Evolutionary conservation across 441 rosid genomes (phyloP), one percentile per base, ranked within the genome.

Genomic region (Geranium incanum): DNA sequence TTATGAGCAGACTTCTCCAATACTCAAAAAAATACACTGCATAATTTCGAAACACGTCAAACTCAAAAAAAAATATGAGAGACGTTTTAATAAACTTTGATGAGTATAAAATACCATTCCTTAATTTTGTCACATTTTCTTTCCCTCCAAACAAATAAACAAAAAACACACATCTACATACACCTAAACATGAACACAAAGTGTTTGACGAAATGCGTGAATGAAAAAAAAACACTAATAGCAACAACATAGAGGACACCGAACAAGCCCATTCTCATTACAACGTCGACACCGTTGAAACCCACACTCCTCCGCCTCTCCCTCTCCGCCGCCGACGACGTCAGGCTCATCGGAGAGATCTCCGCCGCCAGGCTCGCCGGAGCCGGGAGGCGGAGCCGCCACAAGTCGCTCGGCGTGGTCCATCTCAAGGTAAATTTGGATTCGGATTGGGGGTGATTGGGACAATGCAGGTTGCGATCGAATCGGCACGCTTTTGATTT

Each of bases 241-340:
- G 75, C 91, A 91, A 76, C 97, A 93, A 68, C 33, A 28, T 28
- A 86, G 67, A 6, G 92, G 94, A 69, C 98, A 94, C 43, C 94
- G 89, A 64, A 86, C 79, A 19, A 94, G 84, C 67, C 98, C 98
- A 79, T 94, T 94, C 70, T 94, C 98, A 78, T 94, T 94, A 68
- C 98, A 94, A 79, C 86, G 87, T 16, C 87, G 97, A 72, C 98
- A 94, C 62, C 89, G 84, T 63, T 84, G 93, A 68, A 94, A 94
- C 36, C 97, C 98, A 77, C 21, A 83, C 43, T 84, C 94, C 67
- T 79, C 75, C 0, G 68, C 80, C 0, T 78, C 84, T 2, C 52
- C 78, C 23, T 74, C 76, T 28, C 62, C 82, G 59, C 68, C 86
- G 0, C 81, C 85, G 89, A 86, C 36, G 97, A 88, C 71, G 87